These are phyloP conservation scores for Populus hybrid DNA, from an alignment of 441 rosid species.

Conservation along the genomic window DNA sequence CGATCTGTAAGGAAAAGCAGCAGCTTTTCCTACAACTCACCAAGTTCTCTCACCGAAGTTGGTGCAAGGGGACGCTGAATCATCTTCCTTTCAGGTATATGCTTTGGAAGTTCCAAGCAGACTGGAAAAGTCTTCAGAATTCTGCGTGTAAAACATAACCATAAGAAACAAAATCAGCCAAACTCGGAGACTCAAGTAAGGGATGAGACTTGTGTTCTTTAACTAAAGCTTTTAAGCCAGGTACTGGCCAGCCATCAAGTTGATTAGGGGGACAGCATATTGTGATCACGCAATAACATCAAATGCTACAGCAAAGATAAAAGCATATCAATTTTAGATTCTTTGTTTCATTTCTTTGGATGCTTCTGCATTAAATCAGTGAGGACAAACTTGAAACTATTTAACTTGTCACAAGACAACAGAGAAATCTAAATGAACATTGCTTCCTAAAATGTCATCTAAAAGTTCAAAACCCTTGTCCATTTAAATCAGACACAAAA, in stretches of 20 bases:
- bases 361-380: background rate
- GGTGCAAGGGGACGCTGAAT: background rate
- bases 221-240: background rate
- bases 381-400: background rate
- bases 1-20: background rate
- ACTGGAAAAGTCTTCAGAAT: background rate
- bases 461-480: background rate
- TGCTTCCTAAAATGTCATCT: background rate
- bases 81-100: background rate
- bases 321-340: background rate
- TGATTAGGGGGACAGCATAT: no score
- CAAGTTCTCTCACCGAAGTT: background rate
- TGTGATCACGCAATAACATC: conserved; percentile 1
- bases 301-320: background rate
- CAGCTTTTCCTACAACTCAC: background rate
- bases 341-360: background rate
- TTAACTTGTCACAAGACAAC: background rate
- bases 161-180: no score
- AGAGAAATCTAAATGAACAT: background rate
- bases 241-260: background rate
- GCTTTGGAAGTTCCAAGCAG: background rate
- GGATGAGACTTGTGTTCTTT: background rate
- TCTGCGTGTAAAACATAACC: background rate
- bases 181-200: no score
- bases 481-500: background rate